phyloP scores from a whole-genome alignment of 2,329 filamentous ascomycete species.

The Dactylellina sp. region DNA sequence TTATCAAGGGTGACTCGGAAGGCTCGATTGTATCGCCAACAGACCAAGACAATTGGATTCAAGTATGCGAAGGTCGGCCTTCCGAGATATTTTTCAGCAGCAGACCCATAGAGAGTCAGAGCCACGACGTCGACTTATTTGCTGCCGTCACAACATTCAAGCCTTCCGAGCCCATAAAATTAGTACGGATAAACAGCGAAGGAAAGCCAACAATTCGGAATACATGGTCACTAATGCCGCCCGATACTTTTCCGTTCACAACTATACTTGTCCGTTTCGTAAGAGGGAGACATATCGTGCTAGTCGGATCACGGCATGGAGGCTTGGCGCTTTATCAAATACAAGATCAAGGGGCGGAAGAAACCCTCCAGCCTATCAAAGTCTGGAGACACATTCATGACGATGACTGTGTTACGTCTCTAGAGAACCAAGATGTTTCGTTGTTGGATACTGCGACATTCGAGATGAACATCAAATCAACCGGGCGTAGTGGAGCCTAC shows the following conservation, averaged over 20 bases:
- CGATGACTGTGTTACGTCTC: slow-evolving; percentile 58
- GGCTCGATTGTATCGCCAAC: not conserved
- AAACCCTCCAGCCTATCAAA: slow-evolving; percentile 12
- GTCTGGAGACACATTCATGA: slow-evolving; percentile 56
- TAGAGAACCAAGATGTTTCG: not conserved
- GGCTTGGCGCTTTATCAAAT: slow-evolving; percentile 43
- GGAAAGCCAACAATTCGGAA: not conserved
- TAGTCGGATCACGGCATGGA: slow-evolving; percentile 47
- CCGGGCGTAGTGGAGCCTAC: slow-evolving; percentile 57
- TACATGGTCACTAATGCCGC: slow-evolving; percentile 26
- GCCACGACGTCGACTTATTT: not conserved
- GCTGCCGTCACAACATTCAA: slow-evolving; percentile 49
- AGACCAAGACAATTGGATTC: slow-evolving; percentile 18
- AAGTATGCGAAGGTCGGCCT: slow-evolving; percentile 38
- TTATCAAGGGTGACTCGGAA: not conserved
- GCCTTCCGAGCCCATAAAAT: slow-evolving; percentile 15
- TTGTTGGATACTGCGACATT: not conserved
- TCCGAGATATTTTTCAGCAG: slow-evolving; percentile 43
- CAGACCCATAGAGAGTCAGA: not conserved
- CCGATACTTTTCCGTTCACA: slow-evolving; percentile 48
- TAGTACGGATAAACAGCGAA: slow-evolving; percentile 18
- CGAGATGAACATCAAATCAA: slow-evolving; percentile 46
- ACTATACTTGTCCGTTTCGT: slow-evolving; percentile 20
- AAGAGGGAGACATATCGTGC: slow-evolving; percentile 4
- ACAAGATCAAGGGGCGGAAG: not conserved